These are phyloP conservation scores for Kingdonia uniflora DNA, from an alignment of 164 flowering plant species.

Conservation along the genomic window DNA sequence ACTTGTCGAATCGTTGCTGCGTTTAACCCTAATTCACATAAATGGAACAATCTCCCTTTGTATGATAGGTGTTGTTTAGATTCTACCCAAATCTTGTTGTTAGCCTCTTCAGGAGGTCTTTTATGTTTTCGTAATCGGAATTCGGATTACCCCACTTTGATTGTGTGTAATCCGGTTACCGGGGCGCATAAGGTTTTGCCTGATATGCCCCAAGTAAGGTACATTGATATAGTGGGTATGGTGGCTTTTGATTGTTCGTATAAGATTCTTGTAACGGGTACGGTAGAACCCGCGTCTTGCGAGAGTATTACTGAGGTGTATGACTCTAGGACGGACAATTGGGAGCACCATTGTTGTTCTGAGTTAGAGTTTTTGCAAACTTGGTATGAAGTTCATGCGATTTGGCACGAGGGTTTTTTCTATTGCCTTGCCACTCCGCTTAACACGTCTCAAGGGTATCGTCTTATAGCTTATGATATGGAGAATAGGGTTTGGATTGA, in stretches of 20 bases:
- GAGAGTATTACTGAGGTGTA: slow-evolving; percentile 22
- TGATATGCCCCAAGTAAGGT: slow-evolving; percentile 14
- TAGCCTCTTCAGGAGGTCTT: slow-evolving; percentile 21
- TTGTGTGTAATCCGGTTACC: slow-evolving; percentile 23
- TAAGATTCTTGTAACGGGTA: slow-evolving; percentile 17
- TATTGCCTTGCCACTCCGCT: slow-evolving; percentile 21
- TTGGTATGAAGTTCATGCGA: slow-evolving; percentile 20
- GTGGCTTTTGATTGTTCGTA: slow-evolving; percentile 8
- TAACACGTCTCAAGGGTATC: slow-evolving; percentile 14
- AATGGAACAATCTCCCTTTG: slow-evolving; percentile 19
- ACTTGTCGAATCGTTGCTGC: slow-evolving; percentile 12
- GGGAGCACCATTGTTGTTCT: slow-evolving; percentile 19
- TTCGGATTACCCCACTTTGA: slow-evolving; percentile 17
- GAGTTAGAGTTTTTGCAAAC: slow-evolving; percentile 17
- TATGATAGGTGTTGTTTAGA: slow-evolving; percentile 16
- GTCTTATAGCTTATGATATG: slow-evolving; percentile 15
- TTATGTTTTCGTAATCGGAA: slow-evolving; percentile 20
- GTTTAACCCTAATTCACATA: slow-evolving; percentile 6
- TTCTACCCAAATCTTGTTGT: slow-evolving; percentile 14
- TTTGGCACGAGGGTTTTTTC: slow-evolving; percentile 19
- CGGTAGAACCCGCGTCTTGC: slow-evolving; percentile 13
- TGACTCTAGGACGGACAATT: slow-evolving; percentile 15
- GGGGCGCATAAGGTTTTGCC: slow-evolving; percentile 16
- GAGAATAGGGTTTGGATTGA: slow-evolving; percentile 16
- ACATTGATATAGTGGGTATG: slow-evolving; percentile 24